Percentiles rank a stretch among this genome's conserved stretches.
Conservation (phyloP, 2,329 filamentous ascomycete genomes). For the Stenocarpella maydis region DNA sequence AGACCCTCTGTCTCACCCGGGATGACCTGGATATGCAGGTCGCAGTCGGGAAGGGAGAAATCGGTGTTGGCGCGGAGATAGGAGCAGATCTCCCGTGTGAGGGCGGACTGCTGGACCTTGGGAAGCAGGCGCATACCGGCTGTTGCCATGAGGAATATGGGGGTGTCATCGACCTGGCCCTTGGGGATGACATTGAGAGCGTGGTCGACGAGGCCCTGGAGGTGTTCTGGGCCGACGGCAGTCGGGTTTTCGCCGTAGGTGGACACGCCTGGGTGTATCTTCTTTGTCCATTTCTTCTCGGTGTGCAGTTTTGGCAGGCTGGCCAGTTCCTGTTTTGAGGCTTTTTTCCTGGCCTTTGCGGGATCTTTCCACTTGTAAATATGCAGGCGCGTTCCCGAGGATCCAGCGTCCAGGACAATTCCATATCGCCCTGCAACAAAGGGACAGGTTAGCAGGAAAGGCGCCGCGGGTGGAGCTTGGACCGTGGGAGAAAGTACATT, state of each 20-base stretch:
- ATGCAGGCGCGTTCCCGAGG: constrained; percentile 93
- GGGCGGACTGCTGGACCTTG: constrained; percentile 72
- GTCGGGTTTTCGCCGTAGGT: constrained; percentile 83
- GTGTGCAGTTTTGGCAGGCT: constrained; percentile 83
- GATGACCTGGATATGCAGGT: constrained; percentile 90
- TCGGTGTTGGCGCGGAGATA: constrained; percentile 80
- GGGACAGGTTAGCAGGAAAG: constrained; percentile 17
- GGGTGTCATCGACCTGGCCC: constrained; percentile 81
- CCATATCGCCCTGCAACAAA: constrained; percentile 73
- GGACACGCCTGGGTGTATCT: constrained; percentile 92
- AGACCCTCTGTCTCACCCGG: constrained; percentile 93
- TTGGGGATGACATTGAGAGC: constrained; percentile 80
- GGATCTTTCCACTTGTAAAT: constrained; percentile 93
- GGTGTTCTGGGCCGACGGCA: constrained; percentile 81
- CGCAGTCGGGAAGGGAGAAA: constrained; percentile 91
- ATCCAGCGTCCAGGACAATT: constrained; percentile 96
- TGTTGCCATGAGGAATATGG: constrained; percentile 93
- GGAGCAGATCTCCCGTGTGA: constrained; percentile 81
- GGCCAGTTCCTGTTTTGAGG: constrained; percentile 65
- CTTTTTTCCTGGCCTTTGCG: constrained; percentile 69
- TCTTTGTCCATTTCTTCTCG: constrained; percentile 88
- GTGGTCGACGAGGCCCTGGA: constrained; percentile 81
- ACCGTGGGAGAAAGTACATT: constrained; percentile 27
- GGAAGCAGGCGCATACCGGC: constrained; percentile 92
- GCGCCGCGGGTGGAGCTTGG: background rate